These are phyloP conservation scores for Blastobotrys raffinosifermentans DNA, from an alignment of 1,139 yeast species.

Conservation along the genomic window DNA sequence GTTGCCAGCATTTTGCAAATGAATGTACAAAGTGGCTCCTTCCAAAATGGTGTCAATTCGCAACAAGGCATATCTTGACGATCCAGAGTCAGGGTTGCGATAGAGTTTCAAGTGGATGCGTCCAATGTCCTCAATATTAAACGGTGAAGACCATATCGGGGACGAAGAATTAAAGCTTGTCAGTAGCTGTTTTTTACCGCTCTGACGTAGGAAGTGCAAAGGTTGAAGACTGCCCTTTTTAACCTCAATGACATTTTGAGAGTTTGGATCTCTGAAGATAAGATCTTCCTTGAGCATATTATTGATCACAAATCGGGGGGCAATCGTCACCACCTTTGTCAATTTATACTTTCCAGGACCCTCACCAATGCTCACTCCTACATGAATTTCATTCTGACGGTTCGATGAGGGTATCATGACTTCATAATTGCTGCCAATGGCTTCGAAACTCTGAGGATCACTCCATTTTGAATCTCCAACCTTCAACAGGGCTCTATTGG, in stretches of 20 bases:
- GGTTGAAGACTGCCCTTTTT: constrained; percentile 52
- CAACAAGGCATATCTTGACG: constrained; percentile 49
- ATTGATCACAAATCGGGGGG: constrained; percentile 76
- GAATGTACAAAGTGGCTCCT: constrained; percentile 73
- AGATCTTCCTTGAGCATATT: constrained; percentile 56
- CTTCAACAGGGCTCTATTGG: constrained; percentile 63
- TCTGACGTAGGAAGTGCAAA: constrained; percentile 52
- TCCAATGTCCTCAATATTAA: constrained; percentile 77
- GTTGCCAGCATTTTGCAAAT: constrained; percentile 63
- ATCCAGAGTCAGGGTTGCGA: constrained; percentile 48
- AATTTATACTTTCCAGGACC: constrained; percentile 81
- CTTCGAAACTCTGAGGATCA: constrained; percentile 74
- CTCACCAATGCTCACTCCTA: constrained; percentile 71
- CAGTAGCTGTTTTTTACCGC: constrained; percentile 47
- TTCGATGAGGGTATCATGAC: constrained; percentile 53
- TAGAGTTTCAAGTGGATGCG: constrained; percentile 66
- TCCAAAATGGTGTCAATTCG: constrained; percentile 73
- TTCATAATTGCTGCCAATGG: constrained; percentile 78
- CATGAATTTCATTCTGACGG: constrained; percentile 60
- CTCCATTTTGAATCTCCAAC: constrained; percentile 76
- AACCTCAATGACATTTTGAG: constrained; percentile 31
- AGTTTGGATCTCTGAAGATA: constrained; percentile 59
- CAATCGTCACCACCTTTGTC: constrained; percentile 69
- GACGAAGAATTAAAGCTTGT: constrained; percentile 54
- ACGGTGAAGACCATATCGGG: constrained; percentile 83